Base-by-base conservation (phyloP, 805 yeast species). In the Groenewaldozyma salmanticensis region DNA sequence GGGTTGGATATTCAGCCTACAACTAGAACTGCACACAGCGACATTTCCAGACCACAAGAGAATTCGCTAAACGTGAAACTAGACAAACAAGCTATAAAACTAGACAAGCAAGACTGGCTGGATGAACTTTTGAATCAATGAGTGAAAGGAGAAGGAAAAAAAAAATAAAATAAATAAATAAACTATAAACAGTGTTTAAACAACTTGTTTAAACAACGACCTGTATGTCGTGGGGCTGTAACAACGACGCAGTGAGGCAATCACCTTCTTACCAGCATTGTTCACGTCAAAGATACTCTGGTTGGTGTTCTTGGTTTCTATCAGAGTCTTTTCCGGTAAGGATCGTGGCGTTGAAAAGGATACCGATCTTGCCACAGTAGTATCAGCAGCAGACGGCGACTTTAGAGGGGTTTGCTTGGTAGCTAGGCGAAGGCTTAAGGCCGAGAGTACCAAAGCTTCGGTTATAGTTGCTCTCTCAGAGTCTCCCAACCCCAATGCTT, bases 51-150 rank as follows among this genome's bases (percentile, higher is more conserved):
- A 33, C 5, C 7, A 18, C 15, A 15, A 19, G 17, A 3, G 13
- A n/a, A n/a, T 33, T 22, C 18, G 24, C 7, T 7, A 11, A 15
- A 21, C 11, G 35, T 21, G 29, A 33, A 27, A 21, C 7, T 19
- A 17, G 33, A n/a, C n/a, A 24, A 24, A 24, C 11, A 7, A 7
- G 19, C 4, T 17, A 16, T 31, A 5, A 18, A 35, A 2, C 18
- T 39, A 4, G 45, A 43, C 32, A 46, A 43, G 22, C 45, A 46
- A 29, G 45, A 44, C 5, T 46, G 38, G 27, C 34, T 46, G 5
- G 50, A 46, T 27, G 39, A 37, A 16, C 39, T 45, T 17, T 38
- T 43, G 37, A 20, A 33, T 9, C 37, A 20, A 33, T 17, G 16
- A 18, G 35, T 11, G 35, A 15, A 20, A n/a, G 34, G 22, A 21